These are phyloP conservation scores for Thermothelomyces thermophilus DNA, from an alignment of 2,329 filamentous ascomycete genomes.

Conservation along the genomic window DNA sequence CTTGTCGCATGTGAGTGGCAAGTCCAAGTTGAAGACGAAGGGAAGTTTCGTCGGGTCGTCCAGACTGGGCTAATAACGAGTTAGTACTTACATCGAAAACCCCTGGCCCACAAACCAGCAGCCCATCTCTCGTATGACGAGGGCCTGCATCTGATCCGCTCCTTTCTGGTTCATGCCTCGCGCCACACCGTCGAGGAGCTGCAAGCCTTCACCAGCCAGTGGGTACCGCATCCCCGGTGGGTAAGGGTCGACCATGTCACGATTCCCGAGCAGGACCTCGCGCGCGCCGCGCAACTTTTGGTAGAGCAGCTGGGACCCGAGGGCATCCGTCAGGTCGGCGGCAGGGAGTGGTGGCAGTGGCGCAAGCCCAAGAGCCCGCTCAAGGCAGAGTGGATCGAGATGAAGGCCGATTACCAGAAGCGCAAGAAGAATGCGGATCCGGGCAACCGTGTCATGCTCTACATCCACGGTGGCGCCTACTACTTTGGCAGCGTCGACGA, in stretches of 20 bases:
- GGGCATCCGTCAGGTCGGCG: constrained; percentile 70
- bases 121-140: constrained; percentile 92
- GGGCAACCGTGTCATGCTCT: constrained; percentile 76
- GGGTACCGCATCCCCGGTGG: constrained; percentile 86
- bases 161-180: constrained; percentile 78
- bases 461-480: constrained; percentile 90
- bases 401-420: constrained; percentile 72
- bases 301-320: constrained; percentile 68
- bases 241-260: constrained; percentile 66
- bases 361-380: constrained; percentile 59
- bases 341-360: constrained; percentile 87
- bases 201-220: constrained; percentile 84
- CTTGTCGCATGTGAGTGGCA: constrained; percentile 66
- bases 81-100: constrained; percentile 76
- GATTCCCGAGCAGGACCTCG: constrained; percentile 59
- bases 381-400: constrained; percentile 92
- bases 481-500: constrained; percentile 95
- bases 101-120: constrained; percentile 70
- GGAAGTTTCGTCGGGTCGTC: not conserved
- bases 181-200: constrained; percentile 89
- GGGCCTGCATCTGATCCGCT: constrained; percentile 77
- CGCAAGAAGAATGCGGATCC: constrained; percentile 56
- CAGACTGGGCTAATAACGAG: not conserved
- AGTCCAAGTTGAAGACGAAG: not conserved
- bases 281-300: constrained; percentile 59